Evolutionary conservation across 2,329 filamentous ascomycete species (phyloP), one percentile per base, ranked within the genome.

Genomic region (Colletotrichum plurivorum): DNA sequence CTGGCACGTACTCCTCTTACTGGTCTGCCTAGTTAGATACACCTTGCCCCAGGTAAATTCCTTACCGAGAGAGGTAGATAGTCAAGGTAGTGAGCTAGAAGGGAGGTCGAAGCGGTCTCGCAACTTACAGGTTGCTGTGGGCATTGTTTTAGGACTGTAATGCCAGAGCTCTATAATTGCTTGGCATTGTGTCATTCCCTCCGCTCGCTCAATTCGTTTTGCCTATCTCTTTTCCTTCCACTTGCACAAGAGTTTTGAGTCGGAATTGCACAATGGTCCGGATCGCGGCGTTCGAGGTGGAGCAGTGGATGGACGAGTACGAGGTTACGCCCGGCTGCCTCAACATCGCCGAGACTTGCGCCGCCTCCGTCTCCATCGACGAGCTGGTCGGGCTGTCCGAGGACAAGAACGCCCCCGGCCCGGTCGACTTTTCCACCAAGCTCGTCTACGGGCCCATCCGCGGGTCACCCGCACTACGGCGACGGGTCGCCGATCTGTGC

Each of bases 321-420:
- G 87, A 90, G 76, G 83, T 74, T 9, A 89, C 84, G 3, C 85
- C 86, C 0, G 84, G 83, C 5, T 85, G 87, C 2, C 76, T 90
- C 78, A 95, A 97, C 78, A 87, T 95, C 56, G 92, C 93, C 66
- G 93, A 95, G 79, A 95, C 93, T 1, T 95, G 93, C 76, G 92
- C 89, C 64, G 89, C 91, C 2, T 94, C 92, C 4, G 84, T 95
- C 22, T 94, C 93, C 0, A 82, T 95, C 67, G 85, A 92, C 25
- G 88, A 94, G 55, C 84, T 95, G 4, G 81, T 85, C 10, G 79
- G 79, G 0, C 79, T 95, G 27, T 90, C 83, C 67, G 87, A 88
- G 52, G 86, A 90, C 73, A 85, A 87, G 58, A 74, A 77, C 61
- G 71, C 75, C 6, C 71, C 78, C 71, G 63, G 79, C 67, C 79